Conservation (phyloP, 2,329 filamentous ascomycete genomes). For the Pseudogymnoascus sp. region DNA sequence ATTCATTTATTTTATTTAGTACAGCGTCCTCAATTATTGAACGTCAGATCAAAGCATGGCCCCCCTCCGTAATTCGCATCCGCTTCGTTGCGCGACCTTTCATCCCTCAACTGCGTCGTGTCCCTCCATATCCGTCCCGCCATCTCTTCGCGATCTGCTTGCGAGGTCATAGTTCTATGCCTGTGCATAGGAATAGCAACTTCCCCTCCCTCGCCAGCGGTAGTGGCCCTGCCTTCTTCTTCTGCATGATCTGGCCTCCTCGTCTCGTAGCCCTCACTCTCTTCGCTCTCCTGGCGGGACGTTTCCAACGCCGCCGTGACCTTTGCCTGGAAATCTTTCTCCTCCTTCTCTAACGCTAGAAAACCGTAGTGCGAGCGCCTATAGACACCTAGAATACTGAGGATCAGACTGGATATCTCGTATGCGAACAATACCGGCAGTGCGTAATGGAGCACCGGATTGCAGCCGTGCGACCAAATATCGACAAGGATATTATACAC, state of each 20-base stretch:
- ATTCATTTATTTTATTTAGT: not conserved
- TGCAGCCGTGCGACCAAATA: slow-evolving; percentile 37
- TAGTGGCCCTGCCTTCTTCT: not conserved
- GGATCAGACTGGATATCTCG: slow-evolving; percentile 23
- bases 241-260: not conserved
- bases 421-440: slow-evolving; percentile 37
- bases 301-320: slow-evolving; percentile 24
- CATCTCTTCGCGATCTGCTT: not conserved
- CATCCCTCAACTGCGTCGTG: not conserved
- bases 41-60: not conserved
- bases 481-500: slow-evolving; percentile 37
- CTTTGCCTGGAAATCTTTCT: slow-evolving; percentile 20
- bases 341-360: slow-evolving; percentile 22
- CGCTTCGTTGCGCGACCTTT: not conserved
- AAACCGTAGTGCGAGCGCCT: slow-evolving; percentile 27
- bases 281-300: slow-evolving; percentile 17
- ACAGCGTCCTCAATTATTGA: not conserved
- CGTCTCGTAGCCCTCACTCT: not conserved
- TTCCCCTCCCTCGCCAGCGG: not conserved
- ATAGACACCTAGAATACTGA: slow-evolving; percentile 25
- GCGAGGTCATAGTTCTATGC: not conserved
- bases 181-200: not conserved
- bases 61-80: not conserved
- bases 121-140: not conserved
- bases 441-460: slow-evolving; percentile 31